Percentiles rank a stretch among this genome's conserved stretches.
Conservation (phyloP, 306 rosid genomes). For the Sicyos baderoa region DNA sequence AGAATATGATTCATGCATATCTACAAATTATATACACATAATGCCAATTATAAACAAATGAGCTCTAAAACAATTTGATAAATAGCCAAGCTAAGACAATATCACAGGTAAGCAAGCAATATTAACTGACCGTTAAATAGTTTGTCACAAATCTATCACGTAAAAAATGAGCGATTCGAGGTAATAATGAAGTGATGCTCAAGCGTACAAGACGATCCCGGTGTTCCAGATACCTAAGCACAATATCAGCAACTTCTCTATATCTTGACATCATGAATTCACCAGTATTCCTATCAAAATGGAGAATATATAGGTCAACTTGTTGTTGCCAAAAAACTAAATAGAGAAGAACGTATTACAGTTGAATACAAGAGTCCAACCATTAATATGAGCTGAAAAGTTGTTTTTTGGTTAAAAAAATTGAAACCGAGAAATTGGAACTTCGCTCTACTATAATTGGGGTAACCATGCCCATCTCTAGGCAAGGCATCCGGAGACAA, state of each 20-base stretch:
- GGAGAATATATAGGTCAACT: slow-evolving; percentile 16
- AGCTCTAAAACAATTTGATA: slow-evolving; percentile 13
- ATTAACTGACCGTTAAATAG: slow-evolving; percentile 64
- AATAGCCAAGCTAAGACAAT: slow-evolving; percentile 8
- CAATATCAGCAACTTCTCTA: slow-evolving; percentile 96
- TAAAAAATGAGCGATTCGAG: slow-evolving; percentile 93
- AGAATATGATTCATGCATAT: slow-evolving; percentile 98
- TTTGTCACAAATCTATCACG: slow-evolving; percentile 97
- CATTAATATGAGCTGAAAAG: too few species aligned
- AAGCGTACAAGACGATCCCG: slow-evolving; percentile 93
- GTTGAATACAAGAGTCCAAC: neutral
- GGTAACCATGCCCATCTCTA: too few species aligned
- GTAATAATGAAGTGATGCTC: slow-evolving; percentile 92
- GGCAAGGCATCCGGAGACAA: too few species aligned
- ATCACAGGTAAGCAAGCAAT: slow-evolving; percentile 19
- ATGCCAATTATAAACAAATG: neutral
- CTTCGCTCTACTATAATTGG: too few species aligned
- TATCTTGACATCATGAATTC: slow-evolving; percentile 99
- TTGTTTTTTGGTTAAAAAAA: too few species aligned
- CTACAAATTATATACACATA: slow-evolving; percentile 42
- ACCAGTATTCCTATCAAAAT: slow-evolving; percentile 78
- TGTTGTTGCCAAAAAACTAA: neutral
- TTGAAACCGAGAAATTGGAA: too few species aligned
- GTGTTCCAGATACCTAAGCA: slow-evolving; percentile 84
- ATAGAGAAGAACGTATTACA: neutral